A percentile compares a stretch with the other conserved stretches of the same genome.
These are phyloP conservation scores for Cercophora scortea DNA, from an alignment of 495 filamentous ascomycete genomes.

Conservation along the genomic window DNA sequence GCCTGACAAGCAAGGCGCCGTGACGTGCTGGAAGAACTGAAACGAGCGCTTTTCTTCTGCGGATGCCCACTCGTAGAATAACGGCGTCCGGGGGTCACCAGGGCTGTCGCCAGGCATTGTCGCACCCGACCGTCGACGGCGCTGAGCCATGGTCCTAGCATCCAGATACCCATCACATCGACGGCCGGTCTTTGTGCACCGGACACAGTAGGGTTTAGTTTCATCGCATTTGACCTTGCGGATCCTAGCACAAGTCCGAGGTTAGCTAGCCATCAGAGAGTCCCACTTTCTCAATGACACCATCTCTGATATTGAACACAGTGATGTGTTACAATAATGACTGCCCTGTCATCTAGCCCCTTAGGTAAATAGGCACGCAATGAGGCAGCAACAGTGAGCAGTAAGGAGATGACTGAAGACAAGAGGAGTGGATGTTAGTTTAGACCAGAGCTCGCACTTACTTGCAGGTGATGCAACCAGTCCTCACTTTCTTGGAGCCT, in stretches of 20 bases:
- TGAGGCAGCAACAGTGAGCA: too few species aligned
- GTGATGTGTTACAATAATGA: too few species aligned
- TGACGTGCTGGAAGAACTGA: conserved; percentile 44
- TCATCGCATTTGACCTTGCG: conserved; percentile 40
- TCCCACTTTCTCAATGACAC: too few species aligned
- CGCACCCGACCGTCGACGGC: conserved; percentile 17
- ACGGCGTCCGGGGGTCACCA: too few species aligned
- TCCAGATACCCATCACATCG: conserved; percentile 37
- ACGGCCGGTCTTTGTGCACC: conserved; percentile 38
- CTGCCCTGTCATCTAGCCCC: too few species aligned
- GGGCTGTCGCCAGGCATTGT: too few species aligned
- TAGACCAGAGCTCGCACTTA: conserved; percentile 10
- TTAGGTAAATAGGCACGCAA: too few species aligned
- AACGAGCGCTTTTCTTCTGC: conserved; percentile 35
- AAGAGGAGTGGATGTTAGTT: too few species aligned
- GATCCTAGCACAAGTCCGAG: conserved; percentile 16
- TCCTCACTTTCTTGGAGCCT: conserved; percentile 28
- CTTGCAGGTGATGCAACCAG: conserved; percentile 32
- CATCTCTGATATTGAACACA: too few species aligned
- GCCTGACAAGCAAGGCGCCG: conserved; percentile 40
- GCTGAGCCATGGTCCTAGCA: conserved; percentile 19
- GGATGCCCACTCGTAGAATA: conserved; percentile 20
- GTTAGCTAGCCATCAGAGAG: background rate
- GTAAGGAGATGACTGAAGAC: too few species aligned
- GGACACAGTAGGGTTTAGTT: conserved; percentile 32